A percentile compares a stretch with the other conserved stretches of the same genome.
Evolutionary conservation across 164 flowering plant genomes (phyloP).

Genomic region (Chimonanthus salicifolius): DNA sequence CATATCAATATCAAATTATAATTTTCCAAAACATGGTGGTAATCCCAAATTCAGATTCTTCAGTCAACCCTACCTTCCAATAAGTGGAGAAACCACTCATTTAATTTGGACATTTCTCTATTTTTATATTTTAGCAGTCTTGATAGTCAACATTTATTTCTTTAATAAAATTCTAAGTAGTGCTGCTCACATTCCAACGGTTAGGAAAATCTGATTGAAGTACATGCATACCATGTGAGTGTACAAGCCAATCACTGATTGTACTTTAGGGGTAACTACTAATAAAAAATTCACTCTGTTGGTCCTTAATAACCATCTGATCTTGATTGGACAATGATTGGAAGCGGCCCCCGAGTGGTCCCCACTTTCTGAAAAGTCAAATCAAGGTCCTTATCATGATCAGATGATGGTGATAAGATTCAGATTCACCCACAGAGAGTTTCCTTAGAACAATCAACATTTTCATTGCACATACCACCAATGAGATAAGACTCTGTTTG

Average conservation of each 20-base stretch:
- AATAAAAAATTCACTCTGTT: too few species aligned
- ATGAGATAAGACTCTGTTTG: not conserved
- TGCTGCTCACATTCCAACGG: not conserved
- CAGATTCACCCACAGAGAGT: not conserved
- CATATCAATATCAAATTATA: too few species aligned
- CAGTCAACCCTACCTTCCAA: too few species aligned
- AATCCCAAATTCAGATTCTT: too few species aligned
- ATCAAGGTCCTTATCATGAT: not conserved
- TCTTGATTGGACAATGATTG: not conserved
- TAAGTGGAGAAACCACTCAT: too few species aligned
- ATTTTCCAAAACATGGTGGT: too few species aligned
- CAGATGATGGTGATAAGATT: not conserved
- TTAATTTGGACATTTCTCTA: too few species aligned
- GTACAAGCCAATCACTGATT: too few species aligned
- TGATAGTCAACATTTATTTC: too few species aligned
- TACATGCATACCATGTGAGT: not conserved
- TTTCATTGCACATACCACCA: not conserved
- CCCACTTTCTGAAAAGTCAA: not conserved
- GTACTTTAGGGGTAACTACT: too few species aligned
- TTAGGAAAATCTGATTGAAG: not conserved
- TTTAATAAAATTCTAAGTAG: not conserved
- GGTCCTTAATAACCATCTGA: not conserved
- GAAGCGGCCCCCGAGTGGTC: not conserved
- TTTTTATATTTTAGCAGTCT: too few species aligned
- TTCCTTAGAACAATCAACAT: not conserved